Conservation (phyloP, 257 asterid species). For the Verbena officinalis region DNA sequence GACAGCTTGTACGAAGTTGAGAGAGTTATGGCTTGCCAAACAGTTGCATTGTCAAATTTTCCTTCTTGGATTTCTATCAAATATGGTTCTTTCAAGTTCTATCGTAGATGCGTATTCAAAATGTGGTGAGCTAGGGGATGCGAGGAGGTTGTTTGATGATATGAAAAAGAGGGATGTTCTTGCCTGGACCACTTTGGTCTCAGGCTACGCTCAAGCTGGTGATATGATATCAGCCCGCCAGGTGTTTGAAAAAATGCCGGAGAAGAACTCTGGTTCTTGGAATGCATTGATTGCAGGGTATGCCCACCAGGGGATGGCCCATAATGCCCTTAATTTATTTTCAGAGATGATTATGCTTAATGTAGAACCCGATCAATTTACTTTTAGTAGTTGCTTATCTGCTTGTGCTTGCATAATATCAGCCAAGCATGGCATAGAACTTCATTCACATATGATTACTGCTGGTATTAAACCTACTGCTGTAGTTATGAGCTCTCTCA, state of each 20-base stretch:
- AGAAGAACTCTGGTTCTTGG: slow-evolving; percentile 69
- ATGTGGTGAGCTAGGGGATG: slow-evolving; percentile 63
- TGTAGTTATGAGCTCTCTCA: slow-evolving; percentile 60
- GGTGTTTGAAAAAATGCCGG: slow-evolving; percentile 60
- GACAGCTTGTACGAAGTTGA: slow-evolving; percentile 63
- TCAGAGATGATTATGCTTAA: slow-evolving; percentile 43
- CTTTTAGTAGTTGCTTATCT: slow-evolving; percentile 56
- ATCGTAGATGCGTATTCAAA: slow-evolving; percentile 67
- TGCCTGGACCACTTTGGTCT: slow-evolving; percentile 81
- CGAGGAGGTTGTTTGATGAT: slow-evolving; percentile 65
- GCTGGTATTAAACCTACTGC: slow-evolving; percentile 54
- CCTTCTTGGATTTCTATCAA: slow-evolving; percentile 57
- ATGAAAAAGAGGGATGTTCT: slow-evolving; percentile 59
- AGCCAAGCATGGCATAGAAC: slow-evolving; percentile 56
- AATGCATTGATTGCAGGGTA: slow-evolving; percentile 70
- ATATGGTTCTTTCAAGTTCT: slow-evolving; percentile 66
- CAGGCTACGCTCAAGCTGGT: slow-evolving; percentile 64
- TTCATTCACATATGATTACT: slow-evolving; percentile 60
- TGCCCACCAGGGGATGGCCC: slow-evolving; percentile 50
- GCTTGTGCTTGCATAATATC: slow-evolving; percentile 64
- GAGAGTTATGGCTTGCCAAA: slow-evolving; percentile 52
- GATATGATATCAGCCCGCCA: slow-evolving; percentile 61
- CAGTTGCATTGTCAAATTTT: slow-evolving; percentile 75
- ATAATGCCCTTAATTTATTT: slow-evolving; percentile 50
- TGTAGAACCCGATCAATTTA: slow-evolving; percentile 66